Percentiles rank a stretch among this genome's conserved stretches.
These are phyloP conservation scores for Penicillium sp. DNA, from an alignment of 2,329 filamentous ascomycete species.

Conservation along the genomic window DNA sequence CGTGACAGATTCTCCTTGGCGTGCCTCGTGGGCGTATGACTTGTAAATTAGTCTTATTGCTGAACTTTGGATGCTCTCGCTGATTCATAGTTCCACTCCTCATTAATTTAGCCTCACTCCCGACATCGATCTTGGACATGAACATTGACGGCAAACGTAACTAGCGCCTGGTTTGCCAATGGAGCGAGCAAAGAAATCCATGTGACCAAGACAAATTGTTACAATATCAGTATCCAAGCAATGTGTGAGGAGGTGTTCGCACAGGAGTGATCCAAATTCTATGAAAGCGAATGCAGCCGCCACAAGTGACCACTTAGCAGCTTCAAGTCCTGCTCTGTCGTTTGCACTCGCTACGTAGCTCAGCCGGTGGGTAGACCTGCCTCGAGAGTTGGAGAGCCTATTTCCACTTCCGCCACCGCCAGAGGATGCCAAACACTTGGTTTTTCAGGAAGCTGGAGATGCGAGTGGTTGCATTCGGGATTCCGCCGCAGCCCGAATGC, in stretches of 20 bases:
- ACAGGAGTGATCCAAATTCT: background rate
- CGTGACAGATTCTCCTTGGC: conserved; percentile 9
- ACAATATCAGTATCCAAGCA: background rate
- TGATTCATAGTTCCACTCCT: background rate
- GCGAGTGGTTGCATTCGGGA: background rate
- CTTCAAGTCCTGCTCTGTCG: background rate
- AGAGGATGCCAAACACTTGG: background rate
- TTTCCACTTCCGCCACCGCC: background rate
- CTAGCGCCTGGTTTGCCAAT: no score
- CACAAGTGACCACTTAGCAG: no score
- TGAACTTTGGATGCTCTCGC: background rate
- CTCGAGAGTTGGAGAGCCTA: background rate
- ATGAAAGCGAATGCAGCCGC: background rate
- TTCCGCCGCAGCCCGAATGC: background rate
- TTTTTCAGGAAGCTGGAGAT: background rate
- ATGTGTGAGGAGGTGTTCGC: background rate
- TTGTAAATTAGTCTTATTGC: background rate
- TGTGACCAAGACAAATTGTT: background rate
- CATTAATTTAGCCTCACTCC: background rate
- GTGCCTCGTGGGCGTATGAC: conserved; percentile 3
- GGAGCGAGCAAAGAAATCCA: no score
- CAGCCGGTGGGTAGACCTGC: background rate
- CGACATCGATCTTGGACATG: background rate
- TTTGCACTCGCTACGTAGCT: background rate
- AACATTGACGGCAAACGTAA: no score